Conservation (phyloP, 73 alveolate genomes). For the Stentor roeselii region DNA sequence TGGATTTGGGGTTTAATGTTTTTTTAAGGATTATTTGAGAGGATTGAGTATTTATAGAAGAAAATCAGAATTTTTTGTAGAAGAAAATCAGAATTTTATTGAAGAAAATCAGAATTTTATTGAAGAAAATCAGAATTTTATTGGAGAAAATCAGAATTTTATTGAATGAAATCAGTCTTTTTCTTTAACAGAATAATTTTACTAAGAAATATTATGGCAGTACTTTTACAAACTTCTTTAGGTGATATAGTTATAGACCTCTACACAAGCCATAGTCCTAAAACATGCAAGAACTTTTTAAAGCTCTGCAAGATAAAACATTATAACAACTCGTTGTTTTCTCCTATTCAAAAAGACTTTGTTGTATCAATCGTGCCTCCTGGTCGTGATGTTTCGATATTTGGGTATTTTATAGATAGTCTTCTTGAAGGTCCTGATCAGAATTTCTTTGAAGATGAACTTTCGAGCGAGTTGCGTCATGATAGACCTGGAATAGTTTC, state of each 20-base stretch:
- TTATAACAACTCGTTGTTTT: slow-evolving; percentile 92
- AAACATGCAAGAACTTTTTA: slow-evolving; percentile 84
- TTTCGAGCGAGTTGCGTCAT: slow-evolving; percentile 69
- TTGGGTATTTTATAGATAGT: background rate
- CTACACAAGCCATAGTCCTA: slow-evolving; percentile 80
- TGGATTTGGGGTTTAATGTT: no score
- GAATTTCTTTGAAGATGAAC: slow-evolving; percentile 87
- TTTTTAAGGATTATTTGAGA: no score
- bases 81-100: no score
- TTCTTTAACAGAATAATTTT: no score
- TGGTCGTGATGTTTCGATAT: slow-evolving; percentile 18
- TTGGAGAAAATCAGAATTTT: no score
- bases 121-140: no score
- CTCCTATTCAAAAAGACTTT: slow-evolving; percentile 68
- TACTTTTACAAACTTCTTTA: slow-evolving; percentile 89
- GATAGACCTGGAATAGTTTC: slow-evolving; percentile 86
- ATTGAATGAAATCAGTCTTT: no score
- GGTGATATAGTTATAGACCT: slow-evolving; percentile 97
- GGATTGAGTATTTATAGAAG: no score
- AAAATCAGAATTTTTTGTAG: no score
- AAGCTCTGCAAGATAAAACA: slow-evolving; percentile 95
- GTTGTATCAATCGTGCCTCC: background rate
- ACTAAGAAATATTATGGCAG: slow-evolving; percentile 91
- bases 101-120: no score
- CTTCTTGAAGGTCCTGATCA: slow-evolving; percentile 9